Percentiles rank a stretch among this genome's conserved stretches.
phyloP scores from a whole-genome alignment of 2,329 filamentous ascomycete species.

The Nemania diffusa region DNA sequence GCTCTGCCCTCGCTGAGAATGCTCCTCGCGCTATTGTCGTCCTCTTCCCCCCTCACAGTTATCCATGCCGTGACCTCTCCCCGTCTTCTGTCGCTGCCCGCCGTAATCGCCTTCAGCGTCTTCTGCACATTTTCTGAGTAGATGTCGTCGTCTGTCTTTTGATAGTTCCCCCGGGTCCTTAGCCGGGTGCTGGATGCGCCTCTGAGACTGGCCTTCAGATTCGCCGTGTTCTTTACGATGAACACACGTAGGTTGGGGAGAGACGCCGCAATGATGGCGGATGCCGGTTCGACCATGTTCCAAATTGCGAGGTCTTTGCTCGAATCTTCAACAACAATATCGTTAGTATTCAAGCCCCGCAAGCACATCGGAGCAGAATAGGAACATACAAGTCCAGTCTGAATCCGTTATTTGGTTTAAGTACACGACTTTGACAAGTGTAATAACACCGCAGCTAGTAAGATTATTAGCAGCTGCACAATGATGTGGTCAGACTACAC shows the following conservation, averaged over 20 bases:
- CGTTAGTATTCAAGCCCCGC: background rate
- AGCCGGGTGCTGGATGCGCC: conserved; percentile 9
- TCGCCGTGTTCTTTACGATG: conserved; percentile 16
- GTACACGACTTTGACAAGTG: conserved; percentile 26
- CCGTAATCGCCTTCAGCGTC: conserved; percentile 23
- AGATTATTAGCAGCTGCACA: conserved; percentile 16
- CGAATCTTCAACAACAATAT: conserved; percentile 5
- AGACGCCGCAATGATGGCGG: conserved; percentile 33
- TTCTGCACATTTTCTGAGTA: conserved; percentile 26
- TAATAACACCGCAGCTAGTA: conserved; percentile 29
- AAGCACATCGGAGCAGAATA: background rate
- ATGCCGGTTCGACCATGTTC: conserved; percentile 31
- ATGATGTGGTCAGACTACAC: background rate
- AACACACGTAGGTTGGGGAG: conserved; percentile 35
- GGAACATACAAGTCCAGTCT: conserved; percentile 34
- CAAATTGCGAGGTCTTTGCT: conserved; percentile 28
- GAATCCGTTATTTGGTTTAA: conserved; percentile 19
- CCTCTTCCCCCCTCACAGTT: conserved; percentile 6
- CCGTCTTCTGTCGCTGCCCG: conserved; percentile 16
- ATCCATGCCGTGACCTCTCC: conserved; percentile 24
- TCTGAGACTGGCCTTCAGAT: conserved; percentile 20
- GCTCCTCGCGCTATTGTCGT: conserved; percentile 29
- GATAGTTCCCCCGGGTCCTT: background rate
- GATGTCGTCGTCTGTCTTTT: conserved; percentile 19
- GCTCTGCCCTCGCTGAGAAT: conserved; percentile 6